These are phyloP conservation scores for Chara braunii DNA, from an alignment of 139 green algal species.

Conservation along the genomic window DNA sequence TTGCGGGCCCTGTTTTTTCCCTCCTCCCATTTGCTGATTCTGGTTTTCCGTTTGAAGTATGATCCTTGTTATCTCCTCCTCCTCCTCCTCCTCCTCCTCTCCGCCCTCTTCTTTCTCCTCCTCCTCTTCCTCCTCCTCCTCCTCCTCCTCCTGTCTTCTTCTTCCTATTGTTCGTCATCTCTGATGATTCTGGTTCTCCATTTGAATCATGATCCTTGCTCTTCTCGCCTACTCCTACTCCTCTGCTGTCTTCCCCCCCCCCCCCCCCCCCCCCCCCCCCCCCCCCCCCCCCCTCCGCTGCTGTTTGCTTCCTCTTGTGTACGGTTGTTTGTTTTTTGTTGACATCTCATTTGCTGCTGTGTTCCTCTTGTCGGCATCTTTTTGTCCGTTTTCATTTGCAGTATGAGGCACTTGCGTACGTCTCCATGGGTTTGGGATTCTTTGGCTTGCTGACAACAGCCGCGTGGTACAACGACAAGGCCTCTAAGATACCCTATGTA, in stretches of 20 bases:
- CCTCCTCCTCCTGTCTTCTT: too few species aligned
- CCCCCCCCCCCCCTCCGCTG: neutral
- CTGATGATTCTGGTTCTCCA: too few species aligned
- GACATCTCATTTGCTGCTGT: neutral
- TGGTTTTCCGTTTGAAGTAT: too few species aligned
- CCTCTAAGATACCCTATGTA: constrained; percentile 12
- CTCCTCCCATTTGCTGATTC: too few species aligned
- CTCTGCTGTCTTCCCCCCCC: neutral
- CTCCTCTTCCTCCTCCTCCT: too few species aligned
- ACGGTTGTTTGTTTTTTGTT: neutral
- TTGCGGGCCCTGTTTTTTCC: too few species aligned
- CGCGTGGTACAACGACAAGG: constrained; percentile 26
- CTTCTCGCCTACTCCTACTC: neutral
- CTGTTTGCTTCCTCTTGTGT: neutral
- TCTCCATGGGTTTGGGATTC: constrained; percentile 1
- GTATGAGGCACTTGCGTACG: constrained; percentile 14
- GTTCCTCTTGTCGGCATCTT: neutral
- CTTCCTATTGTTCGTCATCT: too few species aligned
- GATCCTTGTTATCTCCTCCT: too few species aligned
- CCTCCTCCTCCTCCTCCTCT: too few species aligned
- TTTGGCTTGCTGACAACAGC: constrained; percentile 1
- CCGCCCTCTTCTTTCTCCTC: too few species aligned
- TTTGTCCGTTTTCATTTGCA: constrained; percentile 10
- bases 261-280: neutral
- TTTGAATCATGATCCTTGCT: too few species aligned